Evolutionary conservation across 352 stramenopile species (phyloP), one percentile per base, ranked within the genome.

Genomic region (Pseudoperonospora humuli): DNA sequence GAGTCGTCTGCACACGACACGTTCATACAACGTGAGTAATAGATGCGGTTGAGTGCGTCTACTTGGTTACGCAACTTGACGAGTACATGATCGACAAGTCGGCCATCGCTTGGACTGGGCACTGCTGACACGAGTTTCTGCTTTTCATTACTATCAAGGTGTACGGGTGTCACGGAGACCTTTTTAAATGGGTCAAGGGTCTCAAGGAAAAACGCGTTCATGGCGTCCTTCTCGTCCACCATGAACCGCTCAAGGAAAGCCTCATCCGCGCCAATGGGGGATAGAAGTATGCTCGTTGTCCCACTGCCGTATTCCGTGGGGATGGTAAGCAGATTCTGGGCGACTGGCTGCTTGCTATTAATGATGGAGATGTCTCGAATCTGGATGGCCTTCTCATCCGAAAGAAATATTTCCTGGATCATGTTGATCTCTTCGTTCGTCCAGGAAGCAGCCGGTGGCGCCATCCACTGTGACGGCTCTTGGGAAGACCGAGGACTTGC

Each of bases 1-100:
- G 38, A 29, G 23, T 50, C 46, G 10, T 64, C 51, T 0, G 42
- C 54, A 7, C 32, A 45, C n/a, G 64, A 56, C 27, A 54, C 32
- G 14, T 71, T 69, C 43, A 76, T 68, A 41, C 67, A 76, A 38
- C 66, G 71, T 24, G 69, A 64, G 58, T 78, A 84, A 64, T 84
- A 84, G 46, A 81, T 71, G 37, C 63, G 70, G 20, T 64, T 70
- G 14, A 84, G 56, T 26, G 55, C 52, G n/a, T 67, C 54, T 26
- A 84, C 67, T 21, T 75, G 77, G 34, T 50, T 37, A 13, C 69
- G 69, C 32, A 84, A 55, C 45, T 67, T 75, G 27, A 45, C 57
- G n/a, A 84, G 53, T 35, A 60, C 55, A 41, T 70, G 43, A 27
- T 81, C 62, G 13, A 67, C 45, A 5, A 55, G 45, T 23, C 46